These are phyloP conservation scores for Stipa capillata DNA, from an alignment of 176 grass and related monocot species.

Conservation along the genomic window DNA sequence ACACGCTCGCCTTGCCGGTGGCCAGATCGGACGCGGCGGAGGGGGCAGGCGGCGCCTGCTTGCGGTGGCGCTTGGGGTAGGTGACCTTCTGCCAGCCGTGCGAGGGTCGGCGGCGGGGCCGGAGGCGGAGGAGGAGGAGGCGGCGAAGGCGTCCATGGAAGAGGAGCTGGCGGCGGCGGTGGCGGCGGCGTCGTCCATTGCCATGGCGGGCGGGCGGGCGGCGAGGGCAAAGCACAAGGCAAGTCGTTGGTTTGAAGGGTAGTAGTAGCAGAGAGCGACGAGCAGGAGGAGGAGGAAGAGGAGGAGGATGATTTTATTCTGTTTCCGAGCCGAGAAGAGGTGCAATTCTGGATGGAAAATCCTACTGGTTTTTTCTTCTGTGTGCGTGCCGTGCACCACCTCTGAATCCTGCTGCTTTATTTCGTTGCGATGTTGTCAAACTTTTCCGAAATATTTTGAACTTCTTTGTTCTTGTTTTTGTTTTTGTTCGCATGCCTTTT, in stretches of 20 bases:
- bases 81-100: constrained; percentile 95
- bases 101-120: constrained; percentile 12
- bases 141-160: constrained; percentile 3
- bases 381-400: not conserved
- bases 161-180: constrained; percentile 20
- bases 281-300: not conserved
- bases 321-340: not conserved
- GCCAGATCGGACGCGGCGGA: constrained; percentile 35
- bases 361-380: not conserved
- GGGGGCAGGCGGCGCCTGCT: constrained; percentile 28
- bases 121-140: constrained; percentile 4
- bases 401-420: too few relatives aligned
- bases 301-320: not conserved
- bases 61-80: constrained; percentile 80
- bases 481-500: not conserved
- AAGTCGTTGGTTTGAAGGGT: not conserved
- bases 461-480: not conserved
- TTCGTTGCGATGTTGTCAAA: not conserved
- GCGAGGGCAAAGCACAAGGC: not conserved
- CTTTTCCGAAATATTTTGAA: too few relatives aligned
- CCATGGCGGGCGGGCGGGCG: not conserved
- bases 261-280: not conserved
- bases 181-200: constrained; percentile 59
- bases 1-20: constrained; percentile 25
- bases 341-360: not conserved